A percentile compares a stretch with the other conserved stretches of the same genome.
Conservation (phyloP, 306 rosid genomes). For the Pyrus communis region DNA sequence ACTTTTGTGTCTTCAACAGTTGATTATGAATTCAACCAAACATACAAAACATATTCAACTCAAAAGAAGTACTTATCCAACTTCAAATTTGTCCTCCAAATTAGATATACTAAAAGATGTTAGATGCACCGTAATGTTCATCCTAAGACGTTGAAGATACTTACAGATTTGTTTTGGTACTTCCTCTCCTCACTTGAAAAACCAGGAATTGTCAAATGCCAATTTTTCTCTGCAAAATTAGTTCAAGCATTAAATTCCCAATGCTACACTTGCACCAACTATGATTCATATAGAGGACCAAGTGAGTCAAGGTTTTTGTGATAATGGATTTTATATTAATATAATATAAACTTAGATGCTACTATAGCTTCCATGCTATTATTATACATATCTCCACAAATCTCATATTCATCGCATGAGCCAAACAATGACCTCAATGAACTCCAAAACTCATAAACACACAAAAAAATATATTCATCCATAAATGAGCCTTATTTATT, state of each 20-base stretch:
- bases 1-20: not conserved
- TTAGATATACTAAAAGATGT: not conserved
- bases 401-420: not conserved
- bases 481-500: not conserved
- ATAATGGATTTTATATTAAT: not conserved
- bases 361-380: not conserved
- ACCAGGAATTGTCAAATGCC: constrained; percentile 77
- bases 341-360: not conserved
- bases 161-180: constrained; percentile 58
- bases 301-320: not conserved
- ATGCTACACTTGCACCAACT: not conserved
- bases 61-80: not conserved
- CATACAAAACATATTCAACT: not conserved
- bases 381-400: not conserved
- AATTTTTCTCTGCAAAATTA: constrained; percentile 73
- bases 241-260: constrained; percentile 8
- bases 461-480: not conserved
- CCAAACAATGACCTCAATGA: not conserved
- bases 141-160: constrained; percentile 17
- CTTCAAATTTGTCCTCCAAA: not conserved
- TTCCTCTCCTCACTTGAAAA: constrained; percentile 84
- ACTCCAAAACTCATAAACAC: not conserved
- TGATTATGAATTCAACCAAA: not conserved
- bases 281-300: not conserved
- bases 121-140: not conserved